Conservation (phyloP, 352 stramenopile species). For the Aphanomyces stellatus region DNA sequence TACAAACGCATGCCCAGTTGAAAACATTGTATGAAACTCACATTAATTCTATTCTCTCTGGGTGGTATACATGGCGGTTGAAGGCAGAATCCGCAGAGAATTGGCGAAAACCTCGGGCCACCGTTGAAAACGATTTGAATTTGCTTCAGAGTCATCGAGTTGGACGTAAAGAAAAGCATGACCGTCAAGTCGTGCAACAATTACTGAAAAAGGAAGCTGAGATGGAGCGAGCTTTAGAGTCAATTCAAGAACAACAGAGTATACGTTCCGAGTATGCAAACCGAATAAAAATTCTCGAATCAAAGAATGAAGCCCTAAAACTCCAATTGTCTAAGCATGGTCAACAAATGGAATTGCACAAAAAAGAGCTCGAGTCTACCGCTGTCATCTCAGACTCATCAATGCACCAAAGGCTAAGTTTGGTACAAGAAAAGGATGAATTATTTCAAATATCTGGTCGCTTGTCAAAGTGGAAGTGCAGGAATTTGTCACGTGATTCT, state of each 20-base stretch:
- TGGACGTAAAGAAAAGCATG: neutral
- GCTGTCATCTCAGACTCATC: neutral
- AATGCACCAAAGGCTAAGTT: neutral
- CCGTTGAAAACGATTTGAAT: neutral
- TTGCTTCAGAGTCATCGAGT: neutral
- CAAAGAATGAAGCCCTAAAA: neutral
- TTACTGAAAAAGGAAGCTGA: neutral
- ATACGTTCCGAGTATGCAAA: neutral
- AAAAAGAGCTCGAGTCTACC: neutral
- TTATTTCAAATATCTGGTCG: neutral
- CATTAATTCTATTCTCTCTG: neutral
- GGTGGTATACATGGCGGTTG: constrained; percentile 5
- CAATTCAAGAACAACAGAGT: constrained; percentile 12
- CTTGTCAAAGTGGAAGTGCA: constrained; percentile 1
- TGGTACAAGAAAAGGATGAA: neutral
- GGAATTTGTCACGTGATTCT: neutral
- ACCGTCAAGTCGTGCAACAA: neutral
- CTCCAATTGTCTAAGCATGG: neutral
- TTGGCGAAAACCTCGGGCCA: neutral
- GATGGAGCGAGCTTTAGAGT: constrained; percentile 2
- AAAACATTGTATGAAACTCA: neutral
- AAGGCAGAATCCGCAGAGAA: neutral
- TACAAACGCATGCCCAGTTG: neutral
- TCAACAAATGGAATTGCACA: neutral
- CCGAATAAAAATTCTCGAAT: neutral